These are phyloP conservation scores for Neurospora sp. DNA, from an alignment of 2,329 filamentous ascomycete species.

Conservation along the genomic window DNA sequence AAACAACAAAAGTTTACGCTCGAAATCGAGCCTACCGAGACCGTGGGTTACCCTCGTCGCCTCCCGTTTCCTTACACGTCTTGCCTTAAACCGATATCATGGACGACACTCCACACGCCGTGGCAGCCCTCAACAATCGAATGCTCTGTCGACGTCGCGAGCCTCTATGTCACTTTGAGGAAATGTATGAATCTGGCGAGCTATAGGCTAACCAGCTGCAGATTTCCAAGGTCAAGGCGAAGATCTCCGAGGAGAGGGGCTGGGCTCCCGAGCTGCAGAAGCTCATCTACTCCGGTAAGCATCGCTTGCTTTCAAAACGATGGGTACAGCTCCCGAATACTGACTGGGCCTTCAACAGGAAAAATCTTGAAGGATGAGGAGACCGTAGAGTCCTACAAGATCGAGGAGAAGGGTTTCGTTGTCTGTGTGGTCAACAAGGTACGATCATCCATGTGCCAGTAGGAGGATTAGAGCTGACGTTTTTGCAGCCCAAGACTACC, in stretches of 20 bases:
- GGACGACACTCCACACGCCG: background rate
- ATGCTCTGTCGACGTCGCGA: background rate
- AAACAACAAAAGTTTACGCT: constrained; percentile 98
- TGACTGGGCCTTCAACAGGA: constrained; percentile 44
- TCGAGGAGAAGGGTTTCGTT: constrained; percentile 98
- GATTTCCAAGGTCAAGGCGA: constrained; percentile 87
- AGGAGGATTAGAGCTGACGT: constrained; percentile 16
- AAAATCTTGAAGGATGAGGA: constrained; percentile 98
- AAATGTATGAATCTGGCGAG: background rate
- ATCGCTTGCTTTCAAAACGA: background rate
- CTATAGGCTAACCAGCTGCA: constrained; percentile 13
- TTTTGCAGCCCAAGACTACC: constrained; percentile 58
- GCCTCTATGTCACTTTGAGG: background rate
- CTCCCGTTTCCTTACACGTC: constrained; percentile 15
- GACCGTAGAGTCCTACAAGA: constrained; percentile 92
- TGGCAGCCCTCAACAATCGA: background rate
- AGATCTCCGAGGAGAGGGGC: constrained; percentile 84
- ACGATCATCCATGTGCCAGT: constrained; percentile 18
- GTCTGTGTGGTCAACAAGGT: constrained; percentile 99
- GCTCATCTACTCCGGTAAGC: constrained; percentile 92
- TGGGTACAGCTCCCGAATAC: constrained; percentile 12
- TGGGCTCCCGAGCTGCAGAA: constrained; percentile 89
- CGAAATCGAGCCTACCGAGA: constrained; percentile 86
- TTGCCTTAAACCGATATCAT: background rate
- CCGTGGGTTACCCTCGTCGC: constrained; percentile 51